Evolutionary conservation across 1,284 basidiomycete species (phyloP), one percentile per base, ranked within the genome.

Genomic region (Fomitopsis pinicola): DNA sequence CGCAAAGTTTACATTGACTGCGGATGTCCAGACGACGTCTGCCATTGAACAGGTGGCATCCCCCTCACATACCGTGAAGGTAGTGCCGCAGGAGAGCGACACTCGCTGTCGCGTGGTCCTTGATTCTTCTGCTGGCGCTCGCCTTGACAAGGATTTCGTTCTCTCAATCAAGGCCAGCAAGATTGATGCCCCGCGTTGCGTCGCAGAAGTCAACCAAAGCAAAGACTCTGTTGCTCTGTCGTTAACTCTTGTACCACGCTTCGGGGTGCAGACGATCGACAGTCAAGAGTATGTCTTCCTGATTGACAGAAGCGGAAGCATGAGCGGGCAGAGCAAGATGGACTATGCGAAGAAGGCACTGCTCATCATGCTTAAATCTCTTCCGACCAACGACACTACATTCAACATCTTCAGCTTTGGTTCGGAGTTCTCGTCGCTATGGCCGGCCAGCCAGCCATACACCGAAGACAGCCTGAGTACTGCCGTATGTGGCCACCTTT

Each of bases 321-420:
- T 83, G 81, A 8, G 15, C 64, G 73, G 58, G n/a, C n/a, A 22
- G 52, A 59, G 30, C 3, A 70, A 78, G 15, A 78, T 82, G 10
- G 71, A 70, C 28, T 75, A 72, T 15, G 80, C 80, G 1, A 80
- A 76, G 61, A 57, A 68, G 19, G 76, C 78, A 0, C 67, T 83
- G 42, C 57, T 59, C 1, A 67, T 78, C 59, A 71, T 83, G 5
- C 69, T 83, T n/a, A 72, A 73, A 3, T 73, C 76, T 67, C 68
- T 83, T 17, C 81, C 82, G 0, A 59, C 45, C 42, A 59, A 64
- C 0, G 71, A 71, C 5, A 76, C 80, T 0, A 63, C 58, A 2
- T 79, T 83, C 71, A 86, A 87, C 54, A 75, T 86, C 22, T 76
- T 82, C 59, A 80, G 80, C 60, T 86, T 87, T 67, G 80, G 80